Base-by-base conservation (phyloP, 140 eudicot species). In the Oenanthe javanica region DNA sequence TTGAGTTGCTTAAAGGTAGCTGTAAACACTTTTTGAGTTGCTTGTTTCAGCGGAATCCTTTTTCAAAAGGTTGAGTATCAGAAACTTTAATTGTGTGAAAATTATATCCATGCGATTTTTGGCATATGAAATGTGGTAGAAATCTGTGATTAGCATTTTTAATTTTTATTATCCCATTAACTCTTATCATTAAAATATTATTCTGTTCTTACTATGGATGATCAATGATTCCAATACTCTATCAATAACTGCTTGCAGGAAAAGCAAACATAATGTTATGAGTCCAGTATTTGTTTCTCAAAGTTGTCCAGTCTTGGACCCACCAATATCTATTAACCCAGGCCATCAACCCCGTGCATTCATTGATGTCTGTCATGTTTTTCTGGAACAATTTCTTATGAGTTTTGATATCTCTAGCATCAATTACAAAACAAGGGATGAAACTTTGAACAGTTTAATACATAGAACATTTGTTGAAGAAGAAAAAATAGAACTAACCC, bases 1-100 rank as follows among this genome's bases (percentile, higher is more conserved):
- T 92, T 72, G 97, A 97, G 82, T 80, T 82, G 85, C 99, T 92
- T 81, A 19, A 46, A 40, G 23, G 31, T 19, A 25, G 72, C 16
- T 64, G 72, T 9, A 4, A 64, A 64, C 42, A 64, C 45, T 13
- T 63, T 67, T 67, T 31, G 45, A 66, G 18, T 27, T 66, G 38
- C 40, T 66, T 66, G 72, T 25, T 66, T 27, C 40, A 9, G 43
- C 31, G 9, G n/a, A 23, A 66, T 66, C 36, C 4, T 59, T 6
- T 18, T 54, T 12, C 3, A 12, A 70, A 42, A 70, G 4, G 40
- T 15, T 18, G 16, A 36, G 21, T 40, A 6, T 42, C 13, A 71
- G 3, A 70, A 71, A 21, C 12, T 31, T 40, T 71, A 40, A 40
- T 42, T 9, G 4, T 70, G 3, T 16, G n/a, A 36, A 19, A 45